Evolutionary conservation across 2,329 filamentous ascomycete species (phyloP), one percentile per base, ranked within the genome.

Genomic region (Nothophaeocryptopus gaeumannii): DNA sequence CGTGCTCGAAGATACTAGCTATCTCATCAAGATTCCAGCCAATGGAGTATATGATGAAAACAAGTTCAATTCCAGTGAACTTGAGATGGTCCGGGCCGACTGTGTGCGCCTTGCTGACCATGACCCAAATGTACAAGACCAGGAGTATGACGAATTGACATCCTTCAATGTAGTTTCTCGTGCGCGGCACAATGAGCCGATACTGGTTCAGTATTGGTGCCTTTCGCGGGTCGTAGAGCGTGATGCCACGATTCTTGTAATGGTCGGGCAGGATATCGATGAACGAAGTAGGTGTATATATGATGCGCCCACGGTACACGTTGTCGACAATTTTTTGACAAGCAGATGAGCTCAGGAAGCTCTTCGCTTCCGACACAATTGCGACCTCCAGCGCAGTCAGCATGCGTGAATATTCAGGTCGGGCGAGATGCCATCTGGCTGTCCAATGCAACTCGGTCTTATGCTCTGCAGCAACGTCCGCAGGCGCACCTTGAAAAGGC

Each of bases 241-340:
- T 84, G 47, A 93, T 91, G 2, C 87, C 87, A 59, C 87, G 87
- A 62, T 86, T 80, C 71, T 93, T 93, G 74, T 93, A 95, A 60
- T 86, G 83, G 66, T 93, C 89, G 1, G 89, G 88, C 40, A 95
- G 82, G 51, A 95, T 86, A 67, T 93, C 86, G 67, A 92, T 82
- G 65, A 89, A 90, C 0, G 84, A 83, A 0, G 84, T 88, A 0
- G 89, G 89, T 1, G 88, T 92, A 65, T 93, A 93, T 32, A 90
- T 84, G 53, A 95, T 80, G 31, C 86, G 79, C 5, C 89, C 89
- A 35, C 85, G 82, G 63, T 92, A 93, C 39, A 95, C 89, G 41
- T 88, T 88, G 58, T 88, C 82, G 29, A 93, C 85, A 14, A 95
- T 86, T 69, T 86, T 87, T 65, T 91, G 86, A 55, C 86, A 91